phyloP scores from a whole-genome alignment of 2,329 filamentous ascomycete species.

The Fusarium marasasianum region DNA sequence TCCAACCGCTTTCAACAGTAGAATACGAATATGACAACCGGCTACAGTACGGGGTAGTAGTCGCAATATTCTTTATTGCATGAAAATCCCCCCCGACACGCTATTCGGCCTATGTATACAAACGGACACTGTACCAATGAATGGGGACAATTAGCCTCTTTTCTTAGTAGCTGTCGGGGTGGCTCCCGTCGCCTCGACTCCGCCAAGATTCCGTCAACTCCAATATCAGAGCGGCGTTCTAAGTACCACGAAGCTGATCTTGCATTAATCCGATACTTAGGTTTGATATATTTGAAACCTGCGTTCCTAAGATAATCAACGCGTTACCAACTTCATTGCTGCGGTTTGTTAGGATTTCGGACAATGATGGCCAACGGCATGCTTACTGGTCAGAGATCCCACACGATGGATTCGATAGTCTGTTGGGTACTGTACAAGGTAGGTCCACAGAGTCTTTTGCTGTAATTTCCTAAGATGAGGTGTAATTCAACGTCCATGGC shows the following conservation, averaged over 20 bases:
- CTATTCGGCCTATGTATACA: neutral
- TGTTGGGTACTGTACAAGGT: constrained; percentile 7
- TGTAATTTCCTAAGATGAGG: constrained; percentile 46
- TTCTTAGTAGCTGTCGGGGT: constrained; percentile 4
- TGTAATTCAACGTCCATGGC: constrained; percentile 35
- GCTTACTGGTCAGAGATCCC: neutral
- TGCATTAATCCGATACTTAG: constrained; percentile 17
- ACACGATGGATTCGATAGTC: constrained; percentile 29
- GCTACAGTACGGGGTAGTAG: neutral
- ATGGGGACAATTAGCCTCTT: constrained; percentile 27
- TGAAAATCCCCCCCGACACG: neutral
- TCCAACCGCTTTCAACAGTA: neutral
- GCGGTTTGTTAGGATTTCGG: neutral
- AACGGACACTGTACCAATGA: constrained; percentile 34
- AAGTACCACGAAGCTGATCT: constrained; percentile 1
- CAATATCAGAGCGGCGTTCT: constrained; percentile 7
- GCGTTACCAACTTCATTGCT: neutral
- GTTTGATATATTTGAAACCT: constrained; percentile 15
- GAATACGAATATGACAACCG: neutral
- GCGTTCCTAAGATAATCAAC: neutral
- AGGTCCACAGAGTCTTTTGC: constrained; percentile 33
- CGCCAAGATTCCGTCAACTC: neutral
- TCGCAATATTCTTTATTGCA: constrained; percentile 7
- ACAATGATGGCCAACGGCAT: constrained; percentile 3
- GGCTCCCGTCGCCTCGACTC: constrained; percentile 11